A percentile compares a stretch with the other conserved stretches of the same genome.
Evolutionary conservation across 225 moss, liverwort and hornwort species (phyloP).

Genomic region (Sphagnum contortum): DNA sequence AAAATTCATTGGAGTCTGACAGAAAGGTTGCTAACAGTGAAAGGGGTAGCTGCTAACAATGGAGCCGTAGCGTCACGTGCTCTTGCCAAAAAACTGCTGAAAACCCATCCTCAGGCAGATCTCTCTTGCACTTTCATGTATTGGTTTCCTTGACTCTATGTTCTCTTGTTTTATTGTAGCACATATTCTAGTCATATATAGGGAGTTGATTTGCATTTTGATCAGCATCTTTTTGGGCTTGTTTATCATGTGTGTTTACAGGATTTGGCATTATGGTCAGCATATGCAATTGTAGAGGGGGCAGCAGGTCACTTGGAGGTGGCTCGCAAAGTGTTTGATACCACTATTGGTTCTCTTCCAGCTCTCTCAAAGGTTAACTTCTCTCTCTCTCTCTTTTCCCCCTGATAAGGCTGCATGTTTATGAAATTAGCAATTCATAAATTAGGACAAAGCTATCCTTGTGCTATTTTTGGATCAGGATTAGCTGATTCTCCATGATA

Average conservation of each 20-base stretch:
- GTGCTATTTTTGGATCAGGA: too few species aligned
- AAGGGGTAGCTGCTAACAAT: slow-evolving; percentile 29
- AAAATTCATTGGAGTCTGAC: slow-evolving; percentile 44
- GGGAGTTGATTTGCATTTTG: too few species aligned
- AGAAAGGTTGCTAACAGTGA: slow-evolving; percentile 30
- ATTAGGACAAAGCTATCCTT: too few species aligned
- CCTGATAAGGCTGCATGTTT: not conserved
- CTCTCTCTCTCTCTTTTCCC: not conserved
- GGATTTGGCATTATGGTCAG: slow-evolving; percentile 81
- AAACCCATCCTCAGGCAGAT: slow-evolving; percentile 61
- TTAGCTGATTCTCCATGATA: too few species aligned
- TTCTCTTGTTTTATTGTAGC: too few species aligned
- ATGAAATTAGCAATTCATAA: not conserved
- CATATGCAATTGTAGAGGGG: slow-evolving; percentile 80
- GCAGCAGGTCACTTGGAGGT: slow-evolving; percentile 68
- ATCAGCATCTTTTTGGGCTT: too few species aligned
- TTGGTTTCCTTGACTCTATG: too few species aligned
- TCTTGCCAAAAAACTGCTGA: slow-evolving; percentile 78
- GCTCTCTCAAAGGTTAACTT: slow-evolving; percentile 50
- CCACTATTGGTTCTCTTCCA: slow-evolving; percentile 65
- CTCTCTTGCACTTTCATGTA: too few species aligned
- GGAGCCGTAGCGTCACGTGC: slow-evolving; percentile 45
- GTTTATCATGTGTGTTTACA: slow-evolving; percentile 25
- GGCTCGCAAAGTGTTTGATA: slow-evolving; percentile 91
- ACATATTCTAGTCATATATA: too few species aligned